phyloP scores from a whole-genome alignment of 306 rosid genomes.

The Cicer judaicum region DNA sequence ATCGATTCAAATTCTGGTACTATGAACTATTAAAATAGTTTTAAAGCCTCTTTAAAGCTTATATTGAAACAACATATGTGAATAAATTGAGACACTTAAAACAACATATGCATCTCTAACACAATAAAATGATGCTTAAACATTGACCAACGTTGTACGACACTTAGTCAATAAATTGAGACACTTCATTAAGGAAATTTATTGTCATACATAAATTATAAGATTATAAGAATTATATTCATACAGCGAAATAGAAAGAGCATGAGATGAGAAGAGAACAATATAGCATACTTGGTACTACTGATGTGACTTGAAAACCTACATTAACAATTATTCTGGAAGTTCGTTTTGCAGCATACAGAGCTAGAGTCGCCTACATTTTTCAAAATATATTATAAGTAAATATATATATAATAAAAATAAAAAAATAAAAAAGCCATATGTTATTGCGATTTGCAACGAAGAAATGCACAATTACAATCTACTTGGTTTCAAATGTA shows the following conservation, averaged over 20 bases:
- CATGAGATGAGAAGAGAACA: slow-evolving; percentile 14
- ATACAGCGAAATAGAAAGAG: slow-evolving; percentile 2
- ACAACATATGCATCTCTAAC: too few species aligned
- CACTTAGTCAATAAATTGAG: background rate
- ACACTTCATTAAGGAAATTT: slow-evolving; percentile 22
- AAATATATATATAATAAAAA: slow-evolving; percentile 27
- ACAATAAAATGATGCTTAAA: too few species aligned
- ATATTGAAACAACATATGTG: too few species aligned
- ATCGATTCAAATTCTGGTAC: too few species aligned
- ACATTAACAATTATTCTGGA: slow-evolving; percentile 92
- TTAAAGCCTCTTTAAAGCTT: too few species aligned
- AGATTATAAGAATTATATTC: slow-evolving; percentile 23
- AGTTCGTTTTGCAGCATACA: slow-evolving; percentile 80
- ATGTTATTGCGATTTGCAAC: background rate
- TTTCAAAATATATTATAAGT: slow-evolving; percentile 43
- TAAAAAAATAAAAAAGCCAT: slow-evolving; percentile 15
- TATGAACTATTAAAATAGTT: too few species aligned
- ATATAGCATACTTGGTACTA: slow-evolving; percentile 85
- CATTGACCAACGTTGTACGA: background rate
- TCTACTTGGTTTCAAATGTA: background rate
- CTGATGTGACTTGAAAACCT: slow-evolving; percentile 87
- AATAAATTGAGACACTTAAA: too few species aligned
- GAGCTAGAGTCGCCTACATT: slow-evolving; percentile 82
- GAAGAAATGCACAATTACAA: background rate
- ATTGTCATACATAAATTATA: slow-evolving; percentile 21